These are phyloP conservation scores for Hypomontagnella submonticulosa DNA, from an alignment of 495 filamentous ascomycete genomes.

Conservation along the genomic window DNA sequence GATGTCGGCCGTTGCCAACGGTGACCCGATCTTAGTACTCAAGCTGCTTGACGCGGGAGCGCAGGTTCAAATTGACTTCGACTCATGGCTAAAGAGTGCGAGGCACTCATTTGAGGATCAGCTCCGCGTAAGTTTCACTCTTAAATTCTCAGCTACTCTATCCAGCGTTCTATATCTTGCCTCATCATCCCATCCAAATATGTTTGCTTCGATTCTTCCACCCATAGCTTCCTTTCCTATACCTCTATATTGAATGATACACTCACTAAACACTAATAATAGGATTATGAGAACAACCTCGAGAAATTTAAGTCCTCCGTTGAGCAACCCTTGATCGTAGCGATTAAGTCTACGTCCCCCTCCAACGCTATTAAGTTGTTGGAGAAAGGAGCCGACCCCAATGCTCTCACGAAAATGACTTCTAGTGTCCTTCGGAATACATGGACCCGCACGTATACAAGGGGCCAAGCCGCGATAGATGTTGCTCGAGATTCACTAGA, in stretches of 20 bases:
- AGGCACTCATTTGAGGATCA: slow-evolving; percentile 43
- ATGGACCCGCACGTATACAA: slow-evolving; percentile 17
- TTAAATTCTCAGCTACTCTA: no score
- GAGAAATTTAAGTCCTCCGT: slow-evolving; percentile 49
- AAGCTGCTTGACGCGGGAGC: slow-evolving; percentile 57
- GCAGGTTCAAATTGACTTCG: slow-evolving; percentile 54
- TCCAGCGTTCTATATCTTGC: not conserved
- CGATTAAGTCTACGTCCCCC: slow-evolving; percentile 62
- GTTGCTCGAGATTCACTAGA: slow-evolving; percentile 62
- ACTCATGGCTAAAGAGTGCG: slow-evolving; percentile 57
- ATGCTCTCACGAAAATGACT: slow-evolving; percentile 55
- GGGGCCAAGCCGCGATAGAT: slow-evolving; percentile 66
- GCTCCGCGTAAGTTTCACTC: slow-evolving; percentile 34
- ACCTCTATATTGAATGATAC: not conserved
- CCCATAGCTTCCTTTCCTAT: not conserved
- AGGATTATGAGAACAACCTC: slow-evolving; percentile 57
- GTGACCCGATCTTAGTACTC: slow-evolving; percentile 50
- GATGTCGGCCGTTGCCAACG: slow-evolving; percentile 47
- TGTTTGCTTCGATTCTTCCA: not conserved
- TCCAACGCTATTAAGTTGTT: slow-evolving; percentile 66
- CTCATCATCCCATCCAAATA: not conserved
- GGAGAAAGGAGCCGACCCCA: slow-evolving; percentile 67
- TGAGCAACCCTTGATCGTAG: slow-evolving; percentile 70
- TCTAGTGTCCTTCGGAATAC: slow-evolving; percentile 47
- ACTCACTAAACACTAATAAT: slow-evolving; percentile 47